Evolutionary conservation across 2,329 filamentous ascomycete species (phyloP), one percentile per base, ranked within the genome.

Genomic region (Fusarium heterosporum): DNA sequence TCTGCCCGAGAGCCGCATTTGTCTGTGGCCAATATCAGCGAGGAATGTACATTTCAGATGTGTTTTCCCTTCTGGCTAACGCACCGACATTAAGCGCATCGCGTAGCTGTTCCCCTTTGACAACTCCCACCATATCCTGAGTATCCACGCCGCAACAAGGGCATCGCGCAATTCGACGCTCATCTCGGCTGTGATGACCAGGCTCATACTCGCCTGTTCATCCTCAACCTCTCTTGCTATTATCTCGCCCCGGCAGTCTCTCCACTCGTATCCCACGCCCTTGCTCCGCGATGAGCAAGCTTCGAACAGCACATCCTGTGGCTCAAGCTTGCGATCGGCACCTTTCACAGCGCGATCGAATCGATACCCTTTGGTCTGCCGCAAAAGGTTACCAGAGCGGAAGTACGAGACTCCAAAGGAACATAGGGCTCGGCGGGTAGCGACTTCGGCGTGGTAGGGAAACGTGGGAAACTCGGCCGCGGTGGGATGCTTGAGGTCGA

Each of bases 121-220:
- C 30, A 75, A 36, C n/a, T 74, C 72, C 46, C 72, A 72, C 78
- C 78, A 80, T 25, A 77, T 51, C 46, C 76, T 72, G 46, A 77
- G 43, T 49, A 78, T 71, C 78, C 78, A 79, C 10, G 77, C 75
- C 6, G 73, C 69, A 10, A 77, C 77, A 19, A 80, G 72, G 6
- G 75, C 77, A 50, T 80, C 78, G 6, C 77, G 68, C 58, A 65
- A 49, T 10, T 64, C 65, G 7, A 53, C 52, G 17, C 63, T 64
- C 73, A 79, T 73, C 64, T 75, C 72, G 13, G 72, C 73, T 6
- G 72, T 73, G 12, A 80, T 64, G 8, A 76, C 71, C 32, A 79
- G 54, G 16, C 74, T 74, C 66, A 74, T 70, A 17, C 71, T 65
- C 19, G 66, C 68, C 38, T 73, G 57, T 19, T 63, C 62, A 17